Percentiles rank a stretch among this genome's conserved stretches.
Evolutionary conservation across 805 yeast species (phyloP).

Genomic region (Saturnispora saitoi): DNA sequence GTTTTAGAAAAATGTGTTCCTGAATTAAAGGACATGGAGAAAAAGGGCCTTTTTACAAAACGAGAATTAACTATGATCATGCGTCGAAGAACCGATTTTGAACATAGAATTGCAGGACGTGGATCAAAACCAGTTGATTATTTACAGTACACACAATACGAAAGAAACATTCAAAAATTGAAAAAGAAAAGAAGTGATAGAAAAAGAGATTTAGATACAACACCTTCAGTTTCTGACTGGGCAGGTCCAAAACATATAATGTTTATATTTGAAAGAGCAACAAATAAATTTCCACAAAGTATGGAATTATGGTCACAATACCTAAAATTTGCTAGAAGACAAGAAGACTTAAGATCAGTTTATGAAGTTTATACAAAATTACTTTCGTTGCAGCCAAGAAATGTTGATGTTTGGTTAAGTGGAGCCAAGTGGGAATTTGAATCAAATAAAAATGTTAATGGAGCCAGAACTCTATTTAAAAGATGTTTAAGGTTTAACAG

Average conservation of each 20-base stretch:
- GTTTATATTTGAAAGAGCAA: constrained; percentile 77
- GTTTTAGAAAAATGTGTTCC: constrained; percentile 69
- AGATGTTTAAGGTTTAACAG: constrained; percentile 78
- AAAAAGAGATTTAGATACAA: constrained; percentile 47
- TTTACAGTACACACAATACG: constrained; percentile 71
- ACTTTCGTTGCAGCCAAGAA: constrained; percentile 83
- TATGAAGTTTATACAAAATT: constrained; percentile 71
- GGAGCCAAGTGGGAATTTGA: constrained; percentile 95
- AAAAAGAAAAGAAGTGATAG: constrained; percentile 65
- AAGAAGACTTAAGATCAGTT: constrained; percentile 62
- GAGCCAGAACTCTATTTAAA: constrained; percentile 81
- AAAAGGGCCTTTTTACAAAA: constrained; percentile 72
- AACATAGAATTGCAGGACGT: constrained; percentile 78
- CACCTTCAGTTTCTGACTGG: constrained; percentile 73
- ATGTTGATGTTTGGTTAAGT: constrained; percentile 84
- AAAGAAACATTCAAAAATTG: constrained; percentile 66
- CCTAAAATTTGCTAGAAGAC: constrained; percentile 55
- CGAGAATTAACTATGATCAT: constrained; percentile 76
- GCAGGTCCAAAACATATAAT: constrained; percentile 74
- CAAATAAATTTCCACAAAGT: constrained; percentile 70
- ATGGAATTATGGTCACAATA: constrained; percentile 71
- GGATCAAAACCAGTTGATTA: constrained; percentile 75
- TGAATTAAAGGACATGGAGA: constrained; percentile 80
- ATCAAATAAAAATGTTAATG: constrained; percentile 76
- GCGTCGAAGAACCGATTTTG: constrained; percentile 93